Conservation (phyloP, 495 filamentous ascomycete genomes). For the Penicillium turbatum region DNA sequence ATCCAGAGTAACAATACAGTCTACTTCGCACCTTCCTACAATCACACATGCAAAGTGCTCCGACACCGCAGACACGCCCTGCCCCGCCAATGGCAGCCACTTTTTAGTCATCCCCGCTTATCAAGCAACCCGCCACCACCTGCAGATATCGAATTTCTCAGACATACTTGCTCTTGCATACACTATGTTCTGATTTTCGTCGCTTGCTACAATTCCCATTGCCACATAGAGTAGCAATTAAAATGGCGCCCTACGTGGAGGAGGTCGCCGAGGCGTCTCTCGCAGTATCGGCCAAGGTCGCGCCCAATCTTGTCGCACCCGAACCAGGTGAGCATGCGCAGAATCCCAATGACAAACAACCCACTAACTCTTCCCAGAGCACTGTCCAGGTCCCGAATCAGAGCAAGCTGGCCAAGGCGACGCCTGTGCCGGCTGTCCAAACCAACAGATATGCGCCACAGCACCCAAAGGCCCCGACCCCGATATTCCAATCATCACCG, state of each 20-base stretch:
- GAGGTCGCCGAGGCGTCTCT: slow-evolving; percentile 62
- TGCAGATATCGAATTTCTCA: slow-evolving; percentile 15
- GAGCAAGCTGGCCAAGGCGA: slow-evolving; percentile 77
- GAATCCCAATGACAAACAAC: not conserved
- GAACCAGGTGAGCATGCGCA: slow-evolving; percentile 61
- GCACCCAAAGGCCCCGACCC: slow-evolving; percentile 95
- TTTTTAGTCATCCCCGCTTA: slow-evolving; percentile 42
- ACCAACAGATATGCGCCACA: slow-evolving; percentile 90
- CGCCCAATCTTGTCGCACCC: slow-evolving; percentile 81
- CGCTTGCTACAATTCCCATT: not conserved
- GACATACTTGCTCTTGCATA: not conserved
- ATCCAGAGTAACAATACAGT: not conserved
- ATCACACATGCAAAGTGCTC: slow-evolving; percentile 3
- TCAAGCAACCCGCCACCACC: slow-evolving; percentile 37
- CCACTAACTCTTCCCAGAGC: slow-evolving; percentile 49
- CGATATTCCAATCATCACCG: slow-evolving; percentile 81
- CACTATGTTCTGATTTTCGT: not conserved
- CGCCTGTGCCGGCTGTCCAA: slow-evolving; percentile 90
- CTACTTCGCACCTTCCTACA: not conserved
- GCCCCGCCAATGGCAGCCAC: slow-evolving; percentile 33
- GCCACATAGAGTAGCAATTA: not conserved
- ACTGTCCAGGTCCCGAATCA: slow-evolving; percentile 94
- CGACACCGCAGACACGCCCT: slow-evolving; percentile 23
- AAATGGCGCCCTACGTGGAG: slow-evolving; percentile 69
- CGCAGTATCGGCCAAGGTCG: slow-evolving; percentile 61